phyloP scores from a whole-genome alignment of 305 asterid genomes.

The Solanum hybrid region DNA sequence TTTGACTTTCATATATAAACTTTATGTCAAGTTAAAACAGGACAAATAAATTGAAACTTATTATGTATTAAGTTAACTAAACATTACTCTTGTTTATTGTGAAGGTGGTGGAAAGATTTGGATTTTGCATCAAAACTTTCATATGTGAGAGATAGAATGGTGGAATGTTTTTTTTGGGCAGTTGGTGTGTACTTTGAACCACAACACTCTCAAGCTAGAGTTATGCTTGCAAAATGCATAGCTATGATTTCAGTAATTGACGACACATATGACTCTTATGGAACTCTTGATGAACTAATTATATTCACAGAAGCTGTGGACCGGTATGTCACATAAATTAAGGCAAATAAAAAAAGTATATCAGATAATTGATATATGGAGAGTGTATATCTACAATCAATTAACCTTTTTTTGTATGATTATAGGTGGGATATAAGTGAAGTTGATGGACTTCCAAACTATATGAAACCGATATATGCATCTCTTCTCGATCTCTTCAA shows the following conservation, averaged over 20 bases:
- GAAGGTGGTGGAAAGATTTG: slow-evolving; percentile 11
- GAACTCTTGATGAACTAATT: not conserved
- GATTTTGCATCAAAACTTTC: too few relatives aligned
- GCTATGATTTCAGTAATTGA: too few relatives aligned
- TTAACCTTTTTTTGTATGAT: not conserved
- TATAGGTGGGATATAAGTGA: not conserved
- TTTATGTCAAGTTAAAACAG: too few relatives aligned
- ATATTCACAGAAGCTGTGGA: not conserved
- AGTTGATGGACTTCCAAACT: not conserved
- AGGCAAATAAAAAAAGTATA: too few relatives aligned
- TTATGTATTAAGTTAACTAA: not conserved
- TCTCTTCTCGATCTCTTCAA: not conserved
- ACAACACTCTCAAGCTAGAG: too few relatives aligned
- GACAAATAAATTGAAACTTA: too few relatives aligned
- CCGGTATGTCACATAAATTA: not conserved
- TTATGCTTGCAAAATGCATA: too few relatives aligned
- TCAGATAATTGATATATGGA: not conserved
- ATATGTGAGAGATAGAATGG: too few relatives aligned
- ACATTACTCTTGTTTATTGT: not conserved
- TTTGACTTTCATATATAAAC: not conserved
- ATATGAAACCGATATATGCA: not conserved
- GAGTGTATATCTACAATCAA: too few relatives aligned
- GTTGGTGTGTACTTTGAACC: too few relatives aligned
- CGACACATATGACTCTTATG: too few relatives aligned
- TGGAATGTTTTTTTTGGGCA: too few relatives aligned